Conservation (phyloP, 176 grass and related monocot genomes). For the Rhynchospora breviuscula region DNA sequence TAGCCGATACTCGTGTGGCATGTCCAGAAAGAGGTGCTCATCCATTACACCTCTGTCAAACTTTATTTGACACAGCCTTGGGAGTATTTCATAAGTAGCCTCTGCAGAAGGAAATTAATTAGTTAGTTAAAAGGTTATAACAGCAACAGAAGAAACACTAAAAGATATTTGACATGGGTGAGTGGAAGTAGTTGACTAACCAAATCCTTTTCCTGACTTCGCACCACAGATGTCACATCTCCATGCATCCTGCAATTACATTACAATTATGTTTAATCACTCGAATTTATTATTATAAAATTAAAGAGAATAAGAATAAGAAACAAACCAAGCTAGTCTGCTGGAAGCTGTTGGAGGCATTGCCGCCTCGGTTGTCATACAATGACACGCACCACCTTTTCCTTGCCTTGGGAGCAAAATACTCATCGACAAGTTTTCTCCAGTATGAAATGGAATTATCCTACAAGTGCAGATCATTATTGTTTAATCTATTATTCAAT, state of each 20-base stretch:
- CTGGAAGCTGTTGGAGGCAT: slow-evolving; percentile 57
- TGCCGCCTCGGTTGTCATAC: slow-evolving; percentile 73
- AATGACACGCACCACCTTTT: slow-evolving; percentile 93
- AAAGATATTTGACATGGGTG: background rate
- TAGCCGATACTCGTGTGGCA: slow-evolving; percentile 72
- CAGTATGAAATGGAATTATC: slow-evolving; percentile 86
- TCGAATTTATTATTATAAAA: background rate
- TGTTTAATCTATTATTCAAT: slow-evolving; percentile 20
- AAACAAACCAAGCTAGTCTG: slow-evolving; percentile 60
- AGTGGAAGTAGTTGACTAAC: slow-evolving; percentile 41
- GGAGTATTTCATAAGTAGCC: slow-evolving; percentile 86
- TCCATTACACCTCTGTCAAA: slow-evolving; percentile 91
- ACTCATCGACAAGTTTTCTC: slow-evolving; percentile 91
- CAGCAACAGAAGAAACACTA: background rate
- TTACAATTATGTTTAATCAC: slow-evolving; percentile 23
- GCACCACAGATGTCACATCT: slow-evolving; percentile 76
- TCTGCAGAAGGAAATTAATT: slow-evolving; percentile 39
- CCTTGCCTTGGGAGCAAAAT: slow-evolving; percentile 79
- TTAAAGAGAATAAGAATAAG: background rate
- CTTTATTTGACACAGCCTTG: slow-evolving; percentile 93
- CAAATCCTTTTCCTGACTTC: slow-evolving; percentile 86
- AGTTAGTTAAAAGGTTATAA: background rate
- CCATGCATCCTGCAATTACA: slow-evolving; percentile 68
- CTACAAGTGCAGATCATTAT: slow-evolving; percentile 32
- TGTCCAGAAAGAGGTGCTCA: slow-evolving; percentile 78